A percentile compares a stretch with the other conserved stretches of the same genome.
Conservation (phyloP, 2,329 filamentous ascomycete species). For the Aureobasidium subglaciale region DNA sequence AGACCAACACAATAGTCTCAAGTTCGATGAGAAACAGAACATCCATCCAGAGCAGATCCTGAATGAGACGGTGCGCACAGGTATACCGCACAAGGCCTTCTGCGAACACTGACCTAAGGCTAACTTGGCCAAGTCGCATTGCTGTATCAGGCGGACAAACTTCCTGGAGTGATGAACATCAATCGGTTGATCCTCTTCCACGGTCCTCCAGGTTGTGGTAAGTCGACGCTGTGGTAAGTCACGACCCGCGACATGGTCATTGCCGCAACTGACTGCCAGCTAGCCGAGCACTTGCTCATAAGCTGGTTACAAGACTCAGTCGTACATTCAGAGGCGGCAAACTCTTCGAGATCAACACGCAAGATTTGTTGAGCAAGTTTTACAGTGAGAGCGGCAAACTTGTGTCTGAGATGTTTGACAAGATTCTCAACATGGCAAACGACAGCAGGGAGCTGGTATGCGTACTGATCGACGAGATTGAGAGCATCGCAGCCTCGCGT, state of each 20-base stretch:
- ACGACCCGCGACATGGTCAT: neutral
- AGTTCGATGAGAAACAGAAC: slow-evolving; percentile 34
- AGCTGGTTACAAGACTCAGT: slow-evolving; percentile 40
- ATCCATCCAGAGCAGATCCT: slow-evolving; percentile 22
- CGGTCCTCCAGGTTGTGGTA: slow-evolving; percentile 39
- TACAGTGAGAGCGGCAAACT: slow-evolving; percentile 43
- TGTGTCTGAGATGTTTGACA: slow-evolving; percentile 37
- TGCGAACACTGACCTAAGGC: no score
- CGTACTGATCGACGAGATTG: slow-evolving; percentile 46
- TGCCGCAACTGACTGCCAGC: neutral
- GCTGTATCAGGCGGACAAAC: slow-evolving; percentile 30
- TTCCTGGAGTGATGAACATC: slow-evolving; percentile 35
- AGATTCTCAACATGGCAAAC: slow-evolving; percentile 30
- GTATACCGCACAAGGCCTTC: no score
- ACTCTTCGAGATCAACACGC: slow-evolving; percentile 41
- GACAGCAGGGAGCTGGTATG: slow-evolving; percentile 37
- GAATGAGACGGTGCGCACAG: neutral
- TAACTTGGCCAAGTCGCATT: slow-evolving; percentile 28
- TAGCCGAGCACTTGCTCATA: slow-evolving; percentile 44
- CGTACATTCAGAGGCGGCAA: slow-evolving; percentile 29
- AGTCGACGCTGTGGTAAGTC: slow-evolving; percentile 36
- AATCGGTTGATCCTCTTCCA: slow-evolving; percentile 39
- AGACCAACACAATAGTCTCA: slow-evolving; percentile 24
- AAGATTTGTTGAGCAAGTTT: slow-evolving; percentile 40
- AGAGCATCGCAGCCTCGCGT: slow-evolving; percentile 41